Evolutionary conservation across 2,329 filamentous ascomycete species (phyloP).

Genomic region (Rasamsonia emersonii): DNA sequence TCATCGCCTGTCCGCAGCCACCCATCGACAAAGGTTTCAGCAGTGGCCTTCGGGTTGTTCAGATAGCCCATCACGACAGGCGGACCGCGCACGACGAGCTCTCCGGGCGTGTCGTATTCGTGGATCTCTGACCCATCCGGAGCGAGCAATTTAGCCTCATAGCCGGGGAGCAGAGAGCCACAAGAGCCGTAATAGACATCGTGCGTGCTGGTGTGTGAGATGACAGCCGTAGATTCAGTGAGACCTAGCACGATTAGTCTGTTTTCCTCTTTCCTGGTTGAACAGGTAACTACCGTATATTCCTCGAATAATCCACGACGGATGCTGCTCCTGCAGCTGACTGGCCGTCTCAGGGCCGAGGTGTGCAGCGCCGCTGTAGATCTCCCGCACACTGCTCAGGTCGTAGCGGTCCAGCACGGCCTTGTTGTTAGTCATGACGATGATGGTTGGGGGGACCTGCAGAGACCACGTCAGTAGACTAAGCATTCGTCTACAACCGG

Average conservation of each 20-base stretch:
- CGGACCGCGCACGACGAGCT: conserved; percentile 65
- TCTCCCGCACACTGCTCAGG: conserved; percentile 51
- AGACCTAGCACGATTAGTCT: conserved; percentile 41
- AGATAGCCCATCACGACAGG: conserved; percentile 68
- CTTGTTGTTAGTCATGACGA: conserved; percentile 56
- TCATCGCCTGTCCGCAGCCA: conserved; percentile 22
- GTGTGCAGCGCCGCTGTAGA: conserved; percentile 65
- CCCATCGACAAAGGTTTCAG: conserved; percentile 53
- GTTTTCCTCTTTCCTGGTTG: neutral
- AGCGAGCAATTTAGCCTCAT: conserved; percentile 54
- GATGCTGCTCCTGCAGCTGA: conserved; percentile 50
- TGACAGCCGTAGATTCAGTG: conserved; percentile 60
- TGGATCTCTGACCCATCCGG: conserved; percentile 58
- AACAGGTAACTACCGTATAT: conserved; percentile 44
- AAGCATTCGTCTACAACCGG: too few species aligned
- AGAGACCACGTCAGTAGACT: too few species aligned
- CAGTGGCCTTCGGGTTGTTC: conserved; percentile 67
- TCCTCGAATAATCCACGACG: conserved; percentile 55
- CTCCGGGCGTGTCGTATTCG: conserved; percentile 59
- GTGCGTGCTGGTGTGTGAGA: conserved; percentile 42
- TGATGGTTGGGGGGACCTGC: conserved; percentile 60
- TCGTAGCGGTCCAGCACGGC: conserved; percentile 54
- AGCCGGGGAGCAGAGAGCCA: conserved; percentile 55
- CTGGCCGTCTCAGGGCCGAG: conserved; percentile 59
- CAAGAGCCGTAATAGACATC: conserved; percentile 61